Evolutionary conservation across 2,329 filamentous ascomycete genomes (phyloP).

Genomic region (Claviceps sorghi): DNA sequence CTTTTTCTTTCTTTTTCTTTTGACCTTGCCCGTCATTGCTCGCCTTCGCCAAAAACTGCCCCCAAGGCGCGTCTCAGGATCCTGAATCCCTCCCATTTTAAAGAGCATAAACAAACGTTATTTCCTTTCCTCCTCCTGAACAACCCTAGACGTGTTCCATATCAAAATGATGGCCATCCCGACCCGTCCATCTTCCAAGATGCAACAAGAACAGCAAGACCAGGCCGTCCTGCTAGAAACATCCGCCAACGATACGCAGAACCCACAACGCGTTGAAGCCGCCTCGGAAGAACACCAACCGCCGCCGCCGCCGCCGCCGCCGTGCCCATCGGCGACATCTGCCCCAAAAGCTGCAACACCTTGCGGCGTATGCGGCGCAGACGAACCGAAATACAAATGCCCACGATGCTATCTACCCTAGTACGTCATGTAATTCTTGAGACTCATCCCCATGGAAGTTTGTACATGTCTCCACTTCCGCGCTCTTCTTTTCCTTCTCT

Average conservation of each 20-base stretch:
- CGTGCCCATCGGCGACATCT: neutral
- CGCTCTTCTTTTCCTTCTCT: neutral
- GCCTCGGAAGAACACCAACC: neutral
- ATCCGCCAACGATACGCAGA: neutral
- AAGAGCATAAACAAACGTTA: no score
- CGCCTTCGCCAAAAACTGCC: neutral
- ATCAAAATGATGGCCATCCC: neutral
- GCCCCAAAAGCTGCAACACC: constrained; percentile 8
- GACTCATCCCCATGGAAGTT: no score
- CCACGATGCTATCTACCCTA: constrained; percentile 42
- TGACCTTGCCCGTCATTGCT: neutral
- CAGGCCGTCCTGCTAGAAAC: neutral
- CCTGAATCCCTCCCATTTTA: no score
- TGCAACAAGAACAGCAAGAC: constrained; percentile 3
- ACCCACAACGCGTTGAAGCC: neutral
- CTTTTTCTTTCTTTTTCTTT: neutral
- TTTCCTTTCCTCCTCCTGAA: neutral
- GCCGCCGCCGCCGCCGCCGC: neutral
- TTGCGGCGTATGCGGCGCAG: constrained; percentile 39
- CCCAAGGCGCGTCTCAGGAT: neutral
- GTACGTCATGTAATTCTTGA: constrained; percentile 25
- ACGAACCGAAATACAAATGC: constrained; percentile 47
- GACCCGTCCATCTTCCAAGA: neutral
- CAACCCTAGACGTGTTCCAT: neutral
- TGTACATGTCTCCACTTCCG: no score